Evolutionary conservation across 331 rosid genomes (phyloP), one percentile per base, ranked within the genome.

Genomic region (Stylosanthes scabra): DNA sequence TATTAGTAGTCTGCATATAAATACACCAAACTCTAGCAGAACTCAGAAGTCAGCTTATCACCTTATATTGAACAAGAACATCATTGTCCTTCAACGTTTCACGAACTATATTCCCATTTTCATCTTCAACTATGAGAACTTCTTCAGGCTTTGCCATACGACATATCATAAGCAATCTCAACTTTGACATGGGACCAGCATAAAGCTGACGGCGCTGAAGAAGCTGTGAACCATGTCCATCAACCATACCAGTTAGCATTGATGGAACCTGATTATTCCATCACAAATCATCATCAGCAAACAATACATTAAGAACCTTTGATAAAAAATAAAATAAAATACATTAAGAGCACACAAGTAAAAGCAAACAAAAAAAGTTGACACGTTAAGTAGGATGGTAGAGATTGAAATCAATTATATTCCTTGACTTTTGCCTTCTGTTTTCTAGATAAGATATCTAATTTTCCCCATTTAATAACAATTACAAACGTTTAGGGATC

Each of bases 141-240:
- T 95, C 99, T 86, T 95, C 99, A 28, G 99, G 99, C 83, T 95
- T 95, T 20, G 99, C 99, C 99, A 95, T 95, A 16, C 99, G 97
- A 66, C 93, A 90, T 64, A 95, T 92, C 98, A 95, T 92, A 61
- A 95, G 99, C 97, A 90, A 59, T 77, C 99, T 90, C 84, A 95
- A 74, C 91, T 95, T 95, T 31, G 99, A 92, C 99, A 92, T 92
- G 6, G 93, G 82, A 59, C 85, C 90, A 63, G 96, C 80, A 83
- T 92, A 95, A 29, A 95, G 89, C 79, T 90, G 98, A 40, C 97
- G 86, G 45, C 99, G 90, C 84, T 92, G 96, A 81, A 91, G 75
- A 61, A 83, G 78, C 76, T 87, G 96, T 2, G 96, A 77, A 74
- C 92, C 89, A 64, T 86, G 89, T 66, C 99, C 99, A 79, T 95